Evolutionary conservation across 2,329 filamentous ascomycete species (phyloP), one percentile per base, ranked within the genome.

Genomic region (Diaporthe batatas): DNA sequence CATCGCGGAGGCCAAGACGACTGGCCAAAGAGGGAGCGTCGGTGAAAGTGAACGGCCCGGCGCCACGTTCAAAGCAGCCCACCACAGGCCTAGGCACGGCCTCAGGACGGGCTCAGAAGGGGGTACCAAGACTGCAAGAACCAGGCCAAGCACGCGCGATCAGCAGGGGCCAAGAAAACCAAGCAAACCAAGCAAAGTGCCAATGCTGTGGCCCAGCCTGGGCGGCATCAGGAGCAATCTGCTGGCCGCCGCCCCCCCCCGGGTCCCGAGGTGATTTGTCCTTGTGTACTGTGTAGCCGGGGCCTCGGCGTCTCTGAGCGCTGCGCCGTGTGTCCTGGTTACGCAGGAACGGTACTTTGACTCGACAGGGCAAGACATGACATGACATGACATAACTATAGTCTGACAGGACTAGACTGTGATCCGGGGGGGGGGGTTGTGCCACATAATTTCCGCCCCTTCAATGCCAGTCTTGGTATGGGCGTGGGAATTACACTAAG

Each of bases 161-260:
- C 70, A 42, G 44, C 49, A 34, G 54, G 44, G 44, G 71, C 71
- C 71, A 73, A 72, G 70, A 42, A 47, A 59, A 32, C 64, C 71
- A 64, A 71, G 65, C 55, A 70, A 59, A 68, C 71, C 71, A 70
- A 73, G 72, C 59, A 65, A 71, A 59, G 34, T 71, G 68, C 59
- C 49, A 73, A 71, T 62, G 51, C 44, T 58, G 59, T 42, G 65
- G 51, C 47, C 59, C 29, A 58, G 53, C n/a, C 54, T 47, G 39
- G 51, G 39, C 36, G 32, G 25, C 54, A 59, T 57, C 59, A 51
- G 42, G 53, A 21, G 44, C n/a, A 55, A 32, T 65, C 29, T 65
- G 59, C 34, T 65, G 44, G 23, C n/a, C 59, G 23, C 14, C 47
- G 47, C 12, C 58, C 47, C 69, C 44, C 44, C 34, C 34, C 7